Conservation (phyloP, 2,329 filamentous ascomycete genomes). For the Fusarium mangiferae region DNA sequence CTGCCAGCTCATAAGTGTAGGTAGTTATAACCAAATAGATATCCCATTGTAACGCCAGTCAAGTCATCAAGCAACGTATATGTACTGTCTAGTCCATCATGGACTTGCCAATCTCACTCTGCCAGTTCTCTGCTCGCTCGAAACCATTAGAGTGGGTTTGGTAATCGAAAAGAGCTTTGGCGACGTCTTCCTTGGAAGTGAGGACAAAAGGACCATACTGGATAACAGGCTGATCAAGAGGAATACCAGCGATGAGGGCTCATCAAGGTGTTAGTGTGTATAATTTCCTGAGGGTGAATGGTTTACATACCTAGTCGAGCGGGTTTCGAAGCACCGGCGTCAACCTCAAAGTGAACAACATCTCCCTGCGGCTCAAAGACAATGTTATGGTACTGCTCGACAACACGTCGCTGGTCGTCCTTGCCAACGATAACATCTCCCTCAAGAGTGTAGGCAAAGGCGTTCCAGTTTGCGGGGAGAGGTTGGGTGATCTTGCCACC, state of each 20-base stretch:
- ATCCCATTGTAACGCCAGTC: slow-evolving; percentile 28
- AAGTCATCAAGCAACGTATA: not conserved
- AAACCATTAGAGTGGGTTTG: slow-evolving; percentile 80
- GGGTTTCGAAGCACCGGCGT: slow-evolving; percentile 68
- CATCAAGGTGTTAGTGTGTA: not conserved
- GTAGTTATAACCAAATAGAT: not conserved
- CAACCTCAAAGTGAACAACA: slow-evolving; percentile 75
- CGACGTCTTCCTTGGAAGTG: slow-evolving; percentile 75
- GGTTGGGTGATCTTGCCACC: slow-evolving; percentile 81
- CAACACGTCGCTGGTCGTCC: slow-evolving; percentile 60
- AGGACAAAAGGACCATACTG: slow-evolving; percentile 91
- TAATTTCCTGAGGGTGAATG: not conserved
- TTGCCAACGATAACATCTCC: slow-evolving; percentile 74
- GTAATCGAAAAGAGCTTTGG: slow-evolving; percentile 81
- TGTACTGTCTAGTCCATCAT: slow-evolving; percentile 60
- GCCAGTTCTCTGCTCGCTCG: slow-evolving; percentile 81
- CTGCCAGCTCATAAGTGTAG: not conserved
- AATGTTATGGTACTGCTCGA: slow-evolving; percentile 84
- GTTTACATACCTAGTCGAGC: slow-evolving; percentile 57
- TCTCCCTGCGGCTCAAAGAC: slow-evolving; percentile 87
- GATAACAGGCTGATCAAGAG: slow-evolving; percentile 81
- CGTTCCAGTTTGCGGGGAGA: slow-evolving; percentile 85
- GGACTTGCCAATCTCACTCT: slow-evolving; percentile 86
- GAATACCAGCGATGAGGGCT: slow-evolving; percentile 81
- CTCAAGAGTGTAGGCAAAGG: slow-evolving; percentile 86